Conservation (phyloP, 139 green algal species). For the Chlorella sp. region DNA sequence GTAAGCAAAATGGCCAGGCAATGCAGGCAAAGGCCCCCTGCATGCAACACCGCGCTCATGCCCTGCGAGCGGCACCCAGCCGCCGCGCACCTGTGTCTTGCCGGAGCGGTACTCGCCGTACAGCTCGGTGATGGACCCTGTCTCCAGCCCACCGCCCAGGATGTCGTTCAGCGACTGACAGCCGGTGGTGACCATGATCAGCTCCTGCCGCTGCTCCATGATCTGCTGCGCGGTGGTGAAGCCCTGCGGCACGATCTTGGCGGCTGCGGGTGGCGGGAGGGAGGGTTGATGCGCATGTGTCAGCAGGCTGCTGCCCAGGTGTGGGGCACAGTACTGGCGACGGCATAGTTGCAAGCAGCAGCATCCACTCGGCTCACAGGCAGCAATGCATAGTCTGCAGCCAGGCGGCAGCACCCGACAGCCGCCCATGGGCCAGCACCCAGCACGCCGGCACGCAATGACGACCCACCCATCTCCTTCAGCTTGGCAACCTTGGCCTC, state of each 20-base stretch:
- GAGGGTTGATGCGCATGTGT: too few relatives aligned
- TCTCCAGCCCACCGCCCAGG: constrained; percentile 96
- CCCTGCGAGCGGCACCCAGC: not conserved
- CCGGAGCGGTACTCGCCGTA: constrained; percentile 96
- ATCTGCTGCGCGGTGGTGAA: constrained; percentile 95
- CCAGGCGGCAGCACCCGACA: not conserved
- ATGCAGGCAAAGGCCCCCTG: not conserved
- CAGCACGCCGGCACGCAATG: not conserved
- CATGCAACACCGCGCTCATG: not conserved
- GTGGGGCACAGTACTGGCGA: too few relatives aligned
- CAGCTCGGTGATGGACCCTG: constrained; percentile 97
- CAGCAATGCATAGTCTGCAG: not conserved
- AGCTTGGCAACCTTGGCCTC: constrained; percentile 96
- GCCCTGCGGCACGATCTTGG: constrained; percentile 91
- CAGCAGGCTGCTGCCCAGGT: too few relatives aligned
- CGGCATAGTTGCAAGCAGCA: not conserved
- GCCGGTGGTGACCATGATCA: constrained; percentile 92
- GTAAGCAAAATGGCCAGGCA: too few relatives aligned
- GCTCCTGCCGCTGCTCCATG: constrained; percentile 76
- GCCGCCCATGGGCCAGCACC: too few relatives aligned
- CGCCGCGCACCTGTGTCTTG: constrained; percentile 88
- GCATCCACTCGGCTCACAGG: not conserved
- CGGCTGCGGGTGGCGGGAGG: constrained; percentile 63
- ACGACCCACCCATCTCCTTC: constrained; percentile 74
- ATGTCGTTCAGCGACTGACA: constrained; percentile 92